Base-by-base conservation (phyloP, 192 early-diverging fungal genomes). In the Linnemannia hyalina region DNA sequence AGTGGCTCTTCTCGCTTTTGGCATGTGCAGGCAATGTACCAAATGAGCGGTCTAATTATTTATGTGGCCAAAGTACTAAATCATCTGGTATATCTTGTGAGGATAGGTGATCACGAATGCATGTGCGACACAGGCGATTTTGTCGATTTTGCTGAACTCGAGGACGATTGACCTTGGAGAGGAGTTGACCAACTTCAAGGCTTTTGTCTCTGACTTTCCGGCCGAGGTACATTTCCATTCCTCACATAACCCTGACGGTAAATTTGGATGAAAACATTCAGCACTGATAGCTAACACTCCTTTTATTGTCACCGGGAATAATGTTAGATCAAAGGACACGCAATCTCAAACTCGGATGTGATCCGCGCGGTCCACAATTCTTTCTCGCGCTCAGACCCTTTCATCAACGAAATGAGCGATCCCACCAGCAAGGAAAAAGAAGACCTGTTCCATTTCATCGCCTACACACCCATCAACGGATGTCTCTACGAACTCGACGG, bases 51-150 rank as follows among this genome's bases (percentile, higher is more conserved):
- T 22, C 10, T 46, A 70, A 46, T n/a, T 57, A 49, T 75, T 57
- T 49, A 40, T 75, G 15, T 15, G 18, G 8, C 26, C 11, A n/a
- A 9, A 7, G 16, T 52, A 38, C 20, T 20, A 20, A 32, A 5
- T 35, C 55, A 3, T 46, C 15, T 78, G 22, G 13, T 46, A 49
- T 68, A 18, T 23, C n/a, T 22, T 55, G 52, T 68, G 73, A 70
- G 32, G 41, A 20, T 93, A 96, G 88, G 92, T 97, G 3, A 95
- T 97, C 68, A 90, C 93, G 29, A 97, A 97, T 88, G 96, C 96
- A 0, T 97, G 96, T 73, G 96, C 96, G 41, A 97, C 96, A 1
- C 96, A 97, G 79, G 96, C 96, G 6, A 96, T 97, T 74, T 82
- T 97, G 22, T 93, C 94, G 2, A 91, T 97, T 40, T 80, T 97